Evolutionary conservation across 192 early-diverging fungal species (phyloP).

Genomic region (Coemansia sp.): DNA sequence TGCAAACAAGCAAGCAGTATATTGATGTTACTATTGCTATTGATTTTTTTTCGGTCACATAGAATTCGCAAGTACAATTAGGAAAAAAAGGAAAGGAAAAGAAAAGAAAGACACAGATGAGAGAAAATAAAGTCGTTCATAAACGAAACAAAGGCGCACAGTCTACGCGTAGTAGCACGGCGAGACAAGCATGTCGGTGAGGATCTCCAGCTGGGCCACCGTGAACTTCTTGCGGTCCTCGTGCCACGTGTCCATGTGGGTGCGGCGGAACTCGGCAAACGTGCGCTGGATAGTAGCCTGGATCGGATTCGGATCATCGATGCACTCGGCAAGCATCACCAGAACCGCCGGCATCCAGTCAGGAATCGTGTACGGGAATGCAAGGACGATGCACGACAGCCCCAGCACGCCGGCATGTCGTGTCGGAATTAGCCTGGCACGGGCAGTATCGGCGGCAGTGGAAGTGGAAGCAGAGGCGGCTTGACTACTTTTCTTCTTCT

Average conservation of each 20-base stretch:
- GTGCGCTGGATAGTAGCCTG: constrained; percentile 80
- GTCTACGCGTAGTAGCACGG: constrained; percentile 79
- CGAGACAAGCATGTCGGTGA: constrained; percentile 89
- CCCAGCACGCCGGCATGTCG: constrained; percentile 92
- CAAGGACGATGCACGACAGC: constrained; percentile 80
- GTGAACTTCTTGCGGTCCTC: constrained; percentile 79
- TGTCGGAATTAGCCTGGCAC: constrained; percentile 54
- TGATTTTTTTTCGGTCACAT: neutral
- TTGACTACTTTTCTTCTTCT: constrained; percentile 30
- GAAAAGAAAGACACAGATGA: too few species aligned
- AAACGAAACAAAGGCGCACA: neutral
- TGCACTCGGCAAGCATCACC: constrained; percentile 72
- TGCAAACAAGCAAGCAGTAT: too few species aligned
- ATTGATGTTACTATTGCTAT: too few species aligned
- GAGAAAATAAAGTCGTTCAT: neutral
- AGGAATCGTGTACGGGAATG: constrained; percentile 94
- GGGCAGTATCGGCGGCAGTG: neutral
- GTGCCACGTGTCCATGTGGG: constrained; percentile 95
- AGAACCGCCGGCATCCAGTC: constrained; percentile 88
- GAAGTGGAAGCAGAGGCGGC: neutral
- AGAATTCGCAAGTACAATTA: neutral
- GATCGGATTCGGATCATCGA: constrained; percentile 84
- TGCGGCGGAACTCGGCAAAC: constrained; percentile 92
- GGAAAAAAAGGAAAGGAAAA: neutral
- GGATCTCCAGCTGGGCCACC: constrained; percentile 71